Percentiles rank a stretch among this genome's conserved stretches.
Conservation (phyloP, 768 basidiomycete genomes). For the Serendipita sp. region DNA sequence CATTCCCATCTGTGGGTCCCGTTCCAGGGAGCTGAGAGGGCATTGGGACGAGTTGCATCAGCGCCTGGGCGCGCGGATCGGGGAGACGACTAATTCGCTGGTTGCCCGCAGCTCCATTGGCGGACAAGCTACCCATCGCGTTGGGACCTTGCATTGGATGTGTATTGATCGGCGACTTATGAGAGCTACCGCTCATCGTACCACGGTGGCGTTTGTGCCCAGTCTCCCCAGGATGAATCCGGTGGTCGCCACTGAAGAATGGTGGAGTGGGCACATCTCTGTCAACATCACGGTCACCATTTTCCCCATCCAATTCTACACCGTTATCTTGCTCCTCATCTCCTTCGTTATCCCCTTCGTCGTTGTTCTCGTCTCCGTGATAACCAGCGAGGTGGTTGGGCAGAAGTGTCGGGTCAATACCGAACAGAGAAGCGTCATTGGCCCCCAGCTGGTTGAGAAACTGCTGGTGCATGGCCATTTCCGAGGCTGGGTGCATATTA, state of each 20-base stretch:
- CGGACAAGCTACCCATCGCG: not conserved
- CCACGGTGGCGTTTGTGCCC: not conserved
- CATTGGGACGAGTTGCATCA: slow-evolving; percentile 1
- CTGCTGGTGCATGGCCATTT: slow-evolving; percentile 2
- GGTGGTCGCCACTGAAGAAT: not conserved
- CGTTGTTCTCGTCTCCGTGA: not conserved
- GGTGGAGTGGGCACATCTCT: slow-evolving; percentile 1
- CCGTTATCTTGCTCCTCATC: not conserved
- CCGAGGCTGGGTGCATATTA: not conserved
- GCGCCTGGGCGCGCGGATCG: not conserved
- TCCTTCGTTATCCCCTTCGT: not conserved
- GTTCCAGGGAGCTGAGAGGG: not conserved
- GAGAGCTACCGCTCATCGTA: not conserved
- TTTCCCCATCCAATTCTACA: not conserved
- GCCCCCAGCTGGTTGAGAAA: not conserved
- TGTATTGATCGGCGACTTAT: not conserved
- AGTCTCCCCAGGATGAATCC: not conserved
- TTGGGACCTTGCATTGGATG: not conserved
- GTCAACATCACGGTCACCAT: not conserved
- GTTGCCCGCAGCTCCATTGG: not conserved
- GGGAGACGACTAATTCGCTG: slow-evolving; percentile 2
- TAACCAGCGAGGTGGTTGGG: not conserved
- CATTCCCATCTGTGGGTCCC: not conserved
- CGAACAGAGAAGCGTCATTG: not conserved
- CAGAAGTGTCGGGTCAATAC: not conserved